A percentile compares a stretch with the other conserved stretches of the same genome.
phyloP scores from a whole-genome alignment of 306 rosid species.

The Sophora flavescens region DNA sequence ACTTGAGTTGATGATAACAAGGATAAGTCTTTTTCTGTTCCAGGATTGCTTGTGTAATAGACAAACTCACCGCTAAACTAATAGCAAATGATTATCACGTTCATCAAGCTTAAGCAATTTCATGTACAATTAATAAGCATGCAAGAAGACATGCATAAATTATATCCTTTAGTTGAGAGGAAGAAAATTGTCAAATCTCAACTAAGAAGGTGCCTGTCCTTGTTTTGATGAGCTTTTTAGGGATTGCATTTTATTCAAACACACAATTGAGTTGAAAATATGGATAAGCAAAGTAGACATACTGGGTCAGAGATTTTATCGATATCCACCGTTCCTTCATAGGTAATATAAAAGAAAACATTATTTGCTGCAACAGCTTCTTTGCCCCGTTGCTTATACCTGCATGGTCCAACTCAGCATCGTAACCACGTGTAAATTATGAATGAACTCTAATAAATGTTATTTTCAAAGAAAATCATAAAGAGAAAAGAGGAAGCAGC shows the following conservation, averaged over 20 bases:
- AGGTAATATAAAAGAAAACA: conserved; percentile 94
- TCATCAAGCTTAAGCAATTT: conserved; percentile 2
- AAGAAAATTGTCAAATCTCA: conserved; percentile 11
- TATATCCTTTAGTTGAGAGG: background rate
- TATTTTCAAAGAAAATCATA: conserved; percentile 20
- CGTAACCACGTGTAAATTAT: conserved; percentile 36
- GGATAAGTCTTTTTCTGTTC: background rate
- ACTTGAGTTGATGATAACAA: conserved; percentile 29
- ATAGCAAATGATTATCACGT: background rate
- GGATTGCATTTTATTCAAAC: conserved; percentile 22
- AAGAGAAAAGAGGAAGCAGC: conserved; percentile 25
- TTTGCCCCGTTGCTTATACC: conserved; percentile 96
- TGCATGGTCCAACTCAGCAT: conserved; percentile 52
- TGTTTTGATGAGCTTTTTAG: conserved; percentile 12
- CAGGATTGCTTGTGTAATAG: background rate
- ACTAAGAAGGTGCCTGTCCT: conserved; percentile 3
- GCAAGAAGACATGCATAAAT: background rate
- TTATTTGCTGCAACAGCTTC: conserved; percentile 93
- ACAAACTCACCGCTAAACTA: background rate
- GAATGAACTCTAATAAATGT: conserved; percentile 38
- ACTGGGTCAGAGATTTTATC: conserved; percentile 97
- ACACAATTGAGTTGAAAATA: conserved; percentile 40
- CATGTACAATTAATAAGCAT: background rate
- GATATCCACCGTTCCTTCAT: conserved; percentile 98
- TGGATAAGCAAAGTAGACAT: conserved; percentile 53